phyloP scores from a whole-genome alignment of 257 asterid genomes.

The Solanum lignicaule region DNA sequence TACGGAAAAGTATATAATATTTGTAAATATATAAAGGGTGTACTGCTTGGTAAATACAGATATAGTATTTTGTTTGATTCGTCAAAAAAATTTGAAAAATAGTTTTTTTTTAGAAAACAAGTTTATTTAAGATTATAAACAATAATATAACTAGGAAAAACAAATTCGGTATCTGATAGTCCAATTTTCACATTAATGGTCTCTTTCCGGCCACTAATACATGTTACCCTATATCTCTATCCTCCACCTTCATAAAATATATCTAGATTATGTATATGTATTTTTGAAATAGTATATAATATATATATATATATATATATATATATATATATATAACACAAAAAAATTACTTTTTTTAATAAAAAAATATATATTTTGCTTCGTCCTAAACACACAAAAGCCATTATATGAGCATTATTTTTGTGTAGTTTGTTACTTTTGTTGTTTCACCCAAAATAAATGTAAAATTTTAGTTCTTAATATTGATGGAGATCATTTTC shows the following conservation, averaged over 20 bases:
- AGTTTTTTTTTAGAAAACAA: not conserved
- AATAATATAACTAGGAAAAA: not conserved
- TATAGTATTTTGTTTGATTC: not conserved
- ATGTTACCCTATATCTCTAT: too few species aligned
- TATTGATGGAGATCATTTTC: not conserved
- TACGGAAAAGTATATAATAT: not conserved
- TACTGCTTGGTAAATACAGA: not conserved
- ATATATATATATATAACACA: not conserved
- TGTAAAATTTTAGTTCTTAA: not conserved
- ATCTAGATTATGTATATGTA: too few species aligned
- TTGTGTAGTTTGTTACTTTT: not conserved
- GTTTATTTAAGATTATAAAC: not conserved
- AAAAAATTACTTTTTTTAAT: too few species aligned
- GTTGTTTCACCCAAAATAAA: not conserved
- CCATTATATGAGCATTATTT: not conserved
- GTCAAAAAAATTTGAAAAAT: not conserved
- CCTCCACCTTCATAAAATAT: too few species aligned
- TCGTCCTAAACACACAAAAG: not conserved
- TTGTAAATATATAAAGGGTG: not conserved
- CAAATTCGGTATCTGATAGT: not conserved
- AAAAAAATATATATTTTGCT: too few species aligned
- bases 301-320: too few species aligned
- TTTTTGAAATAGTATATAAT: too few species aligned
- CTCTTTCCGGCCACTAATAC: too few species aligned
- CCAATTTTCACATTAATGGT: too few species aligned